A percentile compares a stretch with the other conserved stretches of the same genome.
Conservation (phyloP, 257 asterid genomes). For the Primulina eburnea region DNA sequence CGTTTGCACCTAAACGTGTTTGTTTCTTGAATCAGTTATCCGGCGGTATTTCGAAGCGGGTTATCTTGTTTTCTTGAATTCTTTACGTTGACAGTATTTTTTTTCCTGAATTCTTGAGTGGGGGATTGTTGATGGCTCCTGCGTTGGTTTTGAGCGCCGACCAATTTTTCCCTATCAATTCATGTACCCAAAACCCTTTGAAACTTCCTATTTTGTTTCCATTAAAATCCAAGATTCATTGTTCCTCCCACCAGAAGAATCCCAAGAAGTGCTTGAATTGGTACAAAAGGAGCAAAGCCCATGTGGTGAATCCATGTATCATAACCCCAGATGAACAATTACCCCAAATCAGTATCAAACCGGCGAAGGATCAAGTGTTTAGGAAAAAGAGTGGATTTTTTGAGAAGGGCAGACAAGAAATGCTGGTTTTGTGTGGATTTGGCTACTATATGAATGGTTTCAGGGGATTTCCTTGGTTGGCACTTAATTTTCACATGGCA, state of each 20-base stretch:
- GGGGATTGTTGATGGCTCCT: constrained; percentile 36
- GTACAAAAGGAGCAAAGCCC: constrained; percentile 28
- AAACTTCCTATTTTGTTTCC: constrained; percentile 21
- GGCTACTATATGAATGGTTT: constrained; percentile 91
- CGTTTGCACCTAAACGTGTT: not conserved
- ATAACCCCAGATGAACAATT: constrained; percentile 32
- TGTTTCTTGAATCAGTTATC: not conserved
- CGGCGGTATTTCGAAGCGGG: not conserved
- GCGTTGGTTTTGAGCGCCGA: constrained; percentile 26
- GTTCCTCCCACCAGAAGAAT: constrained; percentile 32
- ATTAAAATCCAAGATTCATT: constrained; percentile 24
- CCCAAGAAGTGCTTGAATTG: constrained; percentile 30
- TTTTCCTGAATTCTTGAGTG: constrained; percentile 11
- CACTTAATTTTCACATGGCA: constrained; percentile 76
- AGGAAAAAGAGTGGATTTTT: constrained; percentile 33
- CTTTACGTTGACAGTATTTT: not conserved
- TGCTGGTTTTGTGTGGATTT: constrained; percentile 66
- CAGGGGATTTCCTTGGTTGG: constrained; percentile 93
- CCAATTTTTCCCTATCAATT: constrained; percentile 24
- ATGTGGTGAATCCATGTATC: constrained; percentile 25
- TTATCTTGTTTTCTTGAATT: not conserved
- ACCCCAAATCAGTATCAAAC: constrained; percentile 14
- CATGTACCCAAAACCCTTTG: constrained; percentile 18
- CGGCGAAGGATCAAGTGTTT: constrained; percentile 25
- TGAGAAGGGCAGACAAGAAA: constrained; percentile 44